These are phyloP conservation scores for Epipyxis sp. DNA, from an alignment of 108 stramenopile species.

Conservation along the genomic window DNA sequence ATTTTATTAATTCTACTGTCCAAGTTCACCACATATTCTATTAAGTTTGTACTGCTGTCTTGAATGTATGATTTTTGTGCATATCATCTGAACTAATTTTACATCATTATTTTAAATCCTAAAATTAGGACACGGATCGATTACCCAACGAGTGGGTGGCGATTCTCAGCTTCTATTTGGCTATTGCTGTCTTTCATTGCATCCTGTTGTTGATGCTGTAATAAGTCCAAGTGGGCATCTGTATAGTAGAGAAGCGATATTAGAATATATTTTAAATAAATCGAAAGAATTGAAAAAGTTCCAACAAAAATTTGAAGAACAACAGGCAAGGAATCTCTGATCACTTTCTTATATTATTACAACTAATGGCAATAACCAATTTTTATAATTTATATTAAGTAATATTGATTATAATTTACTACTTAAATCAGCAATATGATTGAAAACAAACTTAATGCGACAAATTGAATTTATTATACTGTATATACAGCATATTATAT, in stretches of 20 bases:
- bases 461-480: too few relatives aligned
- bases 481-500: too few relatives aligned
- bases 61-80: not conserved
- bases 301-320: slow-evolving; percentile 26
- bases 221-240: slow-evolving; percentile 36
- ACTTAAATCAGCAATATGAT: too few relatives aligned
- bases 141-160: not conserved
- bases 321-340: too few relatives aligned
- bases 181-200: slow-evolving; percentile 67
- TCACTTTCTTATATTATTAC: too few relatives aligned
- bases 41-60: not conserved
- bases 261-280: slow-evolving; percentile 36
- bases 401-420: too few relatives aligned
- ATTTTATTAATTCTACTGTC: not conserved
- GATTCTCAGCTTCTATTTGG: slow-evolving; percentile 60
- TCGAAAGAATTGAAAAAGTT: slow-evolving; percentile 22
- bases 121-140: not conserved
- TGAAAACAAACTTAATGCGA: too few relatives aligned
- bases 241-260: slow-evolving; percentile 34
- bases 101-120: not conserved
- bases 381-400: too few relatives aligned
- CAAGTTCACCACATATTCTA: not conserved
- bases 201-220: slow-evolving; percentile 45
- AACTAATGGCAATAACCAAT: too few relatives aligned
- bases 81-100: too few relatives aligned